These are phyloP conservation scores for Camelina sativa DNA, from an alignment of 345 rosid genomes.

Conservation along the genomic window DNA sequence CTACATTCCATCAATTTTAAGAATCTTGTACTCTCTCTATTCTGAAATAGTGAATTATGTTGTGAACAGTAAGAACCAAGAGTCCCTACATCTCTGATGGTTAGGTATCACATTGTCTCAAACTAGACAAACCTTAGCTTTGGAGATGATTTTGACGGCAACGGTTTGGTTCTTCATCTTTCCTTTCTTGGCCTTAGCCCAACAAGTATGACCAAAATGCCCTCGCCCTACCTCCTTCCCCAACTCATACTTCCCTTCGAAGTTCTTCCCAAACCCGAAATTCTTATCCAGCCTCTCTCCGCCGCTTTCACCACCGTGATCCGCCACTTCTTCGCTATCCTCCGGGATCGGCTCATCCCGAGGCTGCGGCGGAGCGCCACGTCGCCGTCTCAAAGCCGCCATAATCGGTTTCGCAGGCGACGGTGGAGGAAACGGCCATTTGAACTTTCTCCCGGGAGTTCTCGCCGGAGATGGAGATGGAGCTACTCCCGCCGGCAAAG, in stretches of 20 bases:
- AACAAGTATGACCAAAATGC: slow-evolving; percentile 98
- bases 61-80: slow-evolving; percentile 22
- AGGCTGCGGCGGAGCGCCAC: slow-evolving; percentile 55
- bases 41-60: not conserved
- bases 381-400: slow-evolving; percentile 64
- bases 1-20: slow-evolving; percentile 11
- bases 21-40: not conserved
- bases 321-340: slow-evolving; percentile 44
- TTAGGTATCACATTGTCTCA: slow-evolving; percentile 9
- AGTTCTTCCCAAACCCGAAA: slow-evolving; percentile 81
- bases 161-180: slow-evolving; percentile 74
- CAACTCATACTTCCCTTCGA: slow-evolving; percentile 75
- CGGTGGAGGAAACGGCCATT: slow-evolving; percentile 97
- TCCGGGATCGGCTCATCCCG: slow-evolving; percentile 75
- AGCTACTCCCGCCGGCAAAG: slow-evolving; percentile 79
- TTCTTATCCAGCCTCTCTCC: slow-evolving; percentile 70
- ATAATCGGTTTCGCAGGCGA: slow-evolving; percentile 97
- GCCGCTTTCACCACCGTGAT: slow-evolving; percentile 35
- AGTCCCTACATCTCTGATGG: not conserved
- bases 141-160: slow-evolving; percentile 94
- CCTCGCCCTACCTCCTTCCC: slow-evolving; percentile 96
- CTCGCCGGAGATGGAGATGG: slow-evolving; percentile 93
- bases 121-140: slow-evolving; percentile 62
- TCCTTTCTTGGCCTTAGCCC: slow-evolving; percentile 88
- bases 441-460: slow-evolving; percentile 85